phyloP scores from a whole-genome alignment of 495 filamentous ascomycete species.

The Aspergillus campestris region DNA sequence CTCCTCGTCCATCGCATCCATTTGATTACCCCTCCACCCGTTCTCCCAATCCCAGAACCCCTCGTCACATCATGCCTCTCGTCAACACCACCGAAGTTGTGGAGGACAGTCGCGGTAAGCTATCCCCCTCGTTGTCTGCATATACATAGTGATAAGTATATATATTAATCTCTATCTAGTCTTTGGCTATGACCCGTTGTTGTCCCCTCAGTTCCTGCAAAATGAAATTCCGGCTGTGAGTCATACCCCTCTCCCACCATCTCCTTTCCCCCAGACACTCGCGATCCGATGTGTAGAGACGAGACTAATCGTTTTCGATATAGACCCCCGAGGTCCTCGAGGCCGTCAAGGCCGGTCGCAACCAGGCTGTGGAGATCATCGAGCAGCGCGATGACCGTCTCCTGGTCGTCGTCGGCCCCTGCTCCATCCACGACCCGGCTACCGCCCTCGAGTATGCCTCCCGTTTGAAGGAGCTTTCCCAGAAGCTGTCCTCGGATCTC shows the following conservation, averaged over 20 bases:
- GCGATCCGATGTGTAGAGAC: no score
- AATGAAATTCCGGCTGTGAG: slow-evolving; percentile 77
- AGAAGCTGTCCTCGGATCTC: slow-evolving; percentile 72
- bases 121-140: neutral
- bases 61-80: slow-evolving; percentile 36
- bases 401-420: slow-evolving; percentile 89
- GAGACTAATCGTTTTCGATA: neutral
- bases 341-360: slow-evolving; percentile 74
- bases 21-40: neutral
- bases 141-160: slow-evolving; percentile 3
- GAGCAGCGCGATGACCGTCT: slow-evolving; percentile 76
- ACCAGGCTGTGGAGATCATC: slow-evolving; percentile 75
- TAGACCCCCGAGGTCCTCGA: slow-evolving; percentile 43
- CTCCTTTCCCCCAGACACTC: no score
- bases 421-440: slow-evolving; percentile 92
- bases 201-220: slow-evolving; percentile 80
- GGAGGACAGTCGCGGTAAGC: slow-evolving; percentile 47
- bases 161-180: slow-evolving; percentile 43
- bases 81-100: slow-evolving; percentile 39
- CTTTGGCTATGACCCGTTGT: slow-evolving; percentile 88
- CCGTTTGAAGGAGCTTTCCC: slow-evolving; percentile 63
- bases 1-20: neutral
- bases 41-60: neutral
- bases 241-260: slow-evolving; percentile 21
- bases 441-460: slow-evolving; percentile 80